phyloP scores from a whole-genome alignment of 495 filamentous ascomycete genomes.

The Aspergillus funiculosus region DNA sequence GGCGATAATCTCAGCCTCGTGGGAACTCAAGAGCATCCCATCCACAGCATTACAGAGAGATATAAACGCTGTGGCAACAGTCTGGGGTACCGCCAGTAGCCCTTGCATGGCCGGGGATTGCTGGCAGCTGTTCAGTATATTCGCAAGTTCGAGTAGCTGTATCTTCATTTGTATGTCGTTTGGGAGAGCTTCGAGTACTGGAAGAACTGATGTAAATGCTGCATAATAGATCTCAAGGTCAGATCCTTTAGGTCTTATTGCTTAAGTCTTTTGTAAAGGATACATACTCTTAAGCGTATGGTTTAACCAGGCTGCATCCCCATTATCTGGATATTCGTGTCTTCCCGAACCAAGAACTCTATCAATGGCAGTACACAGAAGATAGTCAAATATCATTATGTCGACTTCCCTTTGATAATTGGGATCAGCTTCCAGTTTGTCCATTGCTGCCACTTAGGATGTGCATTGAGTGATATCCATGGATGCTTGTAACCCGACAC shows the following conservation, averaged over 20 bases:
- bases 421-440: constrained; percentile 11
- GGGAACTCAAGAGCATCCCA: constrained; percentile 15
- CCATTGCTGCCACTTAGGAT: constrained; percentile 7
- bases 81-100: not conserved
- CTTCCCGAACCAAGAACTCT: constrained; percentile 20
- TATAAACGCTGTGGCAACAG: too few relatives aligned
- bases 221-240: too few relatives aligned
- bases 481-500: too few relatives aligned
- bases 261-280: not conserved
- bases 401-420: constrained; percentile 40
- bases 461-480: too few relatives aligned
- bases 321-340: constrained; percentile 8
- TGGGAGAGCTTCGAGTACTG: not conserved
- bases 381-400: constrained; percentile 50
- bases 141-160: not conserved
- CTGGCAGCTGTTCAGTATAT: not conserved
- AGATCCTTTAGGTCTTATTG: not conserved
- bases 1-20: constrained; percentile 41
- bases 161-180: not conserved
- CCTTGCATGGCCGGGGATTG: constrained; percentile 19
- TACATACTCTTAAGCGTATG: constrained; percentile 23
- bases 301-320: constrained; percentile 22
- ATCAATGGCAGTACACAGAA: constrained; percentile 40
- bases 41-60: constrained; percentile 37
- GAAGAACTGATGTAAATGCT: constrained; percentile 9